Percentiles rank a stretch among this genome's conserved stretches.
Evolutionary conservation across 2,329 filamentous ascomycete genomes (phyloP).

Genomic region (Neonectria coccinea): DNA sequence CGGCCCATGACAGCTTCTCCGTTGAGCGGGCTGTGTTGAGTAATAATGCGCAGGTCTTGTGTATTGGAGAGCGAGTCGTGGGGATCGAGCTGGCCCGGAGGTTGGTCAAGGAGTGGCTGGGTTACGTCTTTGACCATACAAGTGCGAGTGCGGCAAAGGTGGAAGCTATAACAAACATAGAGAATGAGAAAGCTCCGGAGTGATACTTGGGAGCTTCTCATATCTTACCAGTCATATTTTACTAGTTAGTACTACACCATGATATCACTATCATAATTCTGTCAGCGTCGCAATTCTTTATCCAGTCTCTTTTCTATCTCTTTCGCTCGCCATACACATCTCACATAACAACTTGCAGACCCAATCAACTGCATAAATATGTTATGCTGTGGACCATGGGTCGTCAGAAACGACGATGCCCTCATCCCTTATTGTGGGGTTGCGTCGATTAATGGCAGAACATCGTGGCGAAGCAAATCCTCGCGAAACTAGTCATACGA

Average conservation of each 20-base stretch:
- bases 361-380: background rate
- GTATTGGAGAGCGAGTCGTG: slow-evolving; percentile 86
- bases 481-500: background rate
- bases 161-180: slow-evolving; percentile 55
- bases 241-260: background rate
- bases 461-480: background rate
- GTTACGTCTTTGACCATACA: slow-evolving; percentile 80
- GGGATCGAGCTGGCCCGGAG: slow-evolving; percentile 83
- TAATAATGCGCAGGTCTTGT: slow-evolving; percentile 89
- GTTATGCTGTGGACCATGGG: background rate
- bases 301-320: background rate
- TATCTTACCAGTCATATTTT: background rate
- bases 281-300: background rate
- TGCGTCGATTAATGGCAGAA: background rate
- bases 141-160: slow-evolving; percentile 60
- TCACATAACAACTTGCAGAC: background rate
- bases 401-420: background rate
- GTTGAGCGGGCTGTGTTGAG: slow-evolving; percentile 84
- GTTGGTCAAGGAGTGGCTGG: slow-evolving; percentile 84
- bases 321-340: background rate
- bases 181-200: slow-evolving; percentile 36
- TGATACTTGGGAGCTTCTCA: background rate
- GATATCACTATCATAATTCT: background rate
- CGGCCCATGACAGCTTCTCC: slow-evolving; percentile 86
- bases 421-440: background rate